Conservation (phyloP, 2,329 filamentous ascomycete genomes). For the Phoma herbarum region DNA sequence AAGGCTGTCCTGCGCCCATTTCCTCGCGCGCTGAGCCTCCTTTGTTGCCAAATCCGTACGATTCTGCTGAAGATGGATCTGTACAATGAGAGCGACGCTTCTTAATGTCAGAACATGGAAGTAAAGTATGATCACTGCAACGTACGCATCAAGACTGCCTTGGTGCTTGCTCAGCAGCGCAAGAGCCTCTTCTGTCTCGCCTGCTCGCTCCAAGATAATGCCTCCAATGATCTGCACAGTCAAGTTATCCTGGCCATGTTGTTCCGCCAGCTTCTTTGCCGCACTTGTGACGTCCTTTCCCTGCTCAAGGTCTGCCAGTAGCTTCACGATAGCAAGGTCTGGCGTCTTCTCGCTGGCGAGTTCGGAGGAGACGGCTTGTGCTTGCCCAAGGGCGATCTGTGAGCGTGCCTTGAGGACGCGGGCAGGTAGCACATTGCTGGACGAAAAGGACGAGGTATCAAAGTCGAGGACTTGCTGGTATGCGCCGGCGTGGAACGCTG, state of each 20-base stretch:
- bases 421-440: constrained; percentile 79
- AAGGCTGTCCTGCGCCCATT: constrained; percentile 95
- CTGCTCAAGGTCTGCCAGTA: constrained; percentile 72
- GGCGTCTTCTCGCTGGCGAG: constrained; percentile 70
- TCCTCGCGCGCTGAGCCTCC: constrained; percentile 83
- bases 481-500: constrained; percentile 77
- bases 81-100: constrained; percentile 85
- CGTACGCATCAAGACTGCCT: constrained; percentile 78
- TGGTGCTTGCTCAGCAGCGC: constrained; percentile 82
- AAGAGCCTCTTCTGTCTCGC: constrained; percentile 85
- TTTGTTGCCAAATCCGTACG: constrained; percentile 88
- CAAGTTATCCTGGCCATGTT: constrained; percentile 72
- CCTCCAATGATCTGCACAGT: constrained; percentile 83
- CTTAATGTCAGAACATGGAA: constrained; percentile 23
- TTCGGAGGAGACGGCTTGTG: constrained; percentile 74
- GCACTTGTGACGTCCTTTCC: constrained; percentile 58
- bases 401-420: constrained; percentile 82
- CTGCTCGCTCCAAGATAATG: constrained; percentile 81
- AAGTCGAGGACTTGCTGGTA: constrained; percentile 88
- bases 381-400: constrained; percentile 82
- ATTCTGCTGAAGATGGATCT: constrained; percentile 93
- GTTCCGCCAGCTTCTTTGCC: constrained; percentile 74
- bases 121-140: too few relatives aligned
- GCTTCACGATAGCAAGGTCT: constrained; percentile 78
- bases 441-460: constrained; percentile 79